Conservation (phyloP, 257 asterid species). For the Orobanche coerulescens region DNA sequence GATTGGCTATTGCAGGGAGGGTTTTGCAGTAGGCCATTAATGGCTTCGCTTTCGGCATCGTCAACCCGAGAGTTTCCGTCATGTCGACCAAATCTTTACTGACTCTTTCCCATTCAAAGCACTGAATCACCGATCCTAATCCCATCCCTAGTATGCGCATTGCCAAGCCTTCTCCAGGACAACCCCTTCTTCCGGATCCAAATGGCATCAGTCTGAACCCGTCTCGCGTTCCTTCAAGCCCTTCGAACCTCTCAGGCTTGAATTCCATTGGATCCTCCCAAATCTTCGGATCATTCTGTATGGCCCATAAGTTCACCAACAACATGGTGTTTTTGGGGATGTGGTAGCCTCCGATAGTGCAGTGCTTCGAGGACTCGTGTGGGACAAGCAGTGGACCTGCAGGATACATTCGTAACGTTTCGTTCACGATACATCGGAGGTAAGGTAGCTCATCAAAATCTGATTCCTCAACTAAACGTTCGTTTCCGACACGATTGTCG, state of each 20-base stretch:
- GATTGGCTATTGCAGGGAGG: too few relatives aligned
- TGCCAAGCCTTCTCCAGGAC: too few relatives aligned
- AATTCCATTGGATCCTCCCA: conserved; percentile 48
- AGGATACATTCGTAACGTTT: conserved; percentile 54
- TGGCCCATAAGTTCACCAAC: conserved; percentile 46
- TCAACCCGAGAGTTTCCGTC: too few relatives aligned
- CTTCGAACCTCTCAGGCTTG: conserved; percentile 57
- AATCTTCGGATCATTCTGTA: conserved; percentile 46
- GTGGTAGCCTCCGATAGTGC: conserved; percentile 39
- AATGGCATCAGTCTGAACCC: too few relatives aligned
- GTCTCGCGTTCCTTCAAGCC: conserved; percentile 26
- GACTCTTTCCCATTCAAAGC: too few relatives aligned
- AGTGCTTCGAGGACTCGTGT: conserved; percentile 42
- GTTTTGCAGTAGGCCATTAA: too few relatives aligned
- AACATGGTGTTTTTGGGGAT: conserved; percentile 48
- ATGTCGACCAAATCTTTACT: too few relatives aligned
- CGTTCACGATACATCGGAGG: conserved; percentile 35
- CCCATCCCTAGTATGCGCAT: too few relatives aligned
- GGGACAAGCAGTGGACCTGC: conserved; percentile 48
- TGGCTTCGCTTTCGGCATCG: too few relatives aligned
- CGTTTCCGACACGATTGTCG: conserved; percentile 29
- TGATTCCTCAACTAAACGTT: conserved; percentile 36
- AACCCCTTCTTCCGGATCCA: too few relatives aligned
- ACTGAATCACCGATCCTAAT: too few relatives aligned
- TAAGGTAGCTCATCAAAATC: conserved; percentile 42